Evolutionary conservation across 202 grass and related monocot genomes (phyloP), one percentile per base, ranked within the genome.

Genomic region (Panicum hallii): DNA sequence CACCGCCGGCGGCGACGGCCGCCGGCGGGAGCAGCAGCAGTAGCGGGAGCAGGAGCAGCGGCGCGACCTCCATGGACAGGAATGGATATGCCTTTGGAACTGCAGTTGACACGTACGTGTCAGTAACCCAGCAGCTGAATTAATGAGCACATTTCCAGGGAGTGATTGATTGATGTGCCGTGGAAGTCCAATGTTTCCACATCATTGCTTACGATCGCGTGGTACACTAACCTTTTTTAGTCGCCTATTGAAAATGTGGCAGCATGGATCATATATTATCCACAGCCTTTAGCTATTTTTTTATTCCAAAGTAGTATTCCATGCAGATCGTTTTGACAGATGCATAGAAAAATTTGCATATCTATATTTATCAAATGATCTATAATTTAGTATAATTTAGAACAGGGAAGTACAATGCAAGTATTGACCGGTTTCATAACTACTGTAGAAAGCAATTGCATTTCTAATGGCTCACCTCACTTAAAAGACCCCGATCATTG

Each of bases 21-120:
- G 38, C 71, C 40, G 5, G 47, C 70, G 67, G 44, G 10, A 49
- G 67, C 22, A 88, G 70, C 68, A 75, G 53, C 36, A 56, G 57
- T 11, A 85, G 64, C 57, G 61, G 7, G 41, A 85, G 17, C 5
- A 84, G 63, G 20, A 65, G 3, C 34, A 78, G 7, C 6, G 78
- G 7, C 34, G 34, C 48, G 38, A 60, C 47, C 26, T 68, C 89
- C 89, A 91, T 91, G 48, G 8, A 26, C 26, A 26, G 26, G 26
- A 34, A 16, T 50, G 46, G 70, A 72, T 72, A 50, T 72, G 67
- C 22, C 45, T 49, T 72, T 11, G 68, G 69, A 10, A 14, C 5
- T 44, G 9, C 45, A 30, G 69, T 32, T 71, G 68, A 12, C 44
- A 48, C 67, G 41, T 45, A 43, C 34, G 17, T 44, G 17, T 22